Evolutionary conservation across 2,329 filamentous ascomycete species (phyloP), one percentile per base, ranked within the genome.

Genomic region (Scytalidium sp.): DNA sequence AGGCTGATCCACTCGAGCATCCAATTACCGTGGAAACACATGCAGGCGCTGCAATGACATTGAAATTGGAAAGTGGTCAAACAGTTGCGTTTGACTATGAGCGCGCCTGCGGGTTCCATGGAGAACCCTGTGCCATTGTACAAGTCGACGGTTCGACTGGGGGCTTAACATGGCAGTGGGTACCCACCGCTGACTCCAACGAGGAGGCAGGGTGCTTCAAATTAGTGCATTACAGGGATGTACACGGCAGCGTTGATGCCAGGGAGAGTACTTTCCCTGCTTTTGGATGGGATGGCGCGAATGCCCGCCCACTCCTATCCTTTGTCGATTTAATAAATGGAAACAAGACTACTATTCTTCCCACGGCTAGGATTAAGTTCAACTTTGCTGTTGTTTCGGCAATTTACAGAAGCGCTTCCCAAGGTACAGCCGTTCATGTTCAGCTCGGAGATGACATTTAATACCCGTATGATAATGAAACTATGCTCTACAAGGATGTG

Each of bases 371-470:
- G 25, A 29, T 29, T 13, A 13, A 29, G 25, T 29, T 29, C 25
- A 29, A 29, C 25, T 29, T 29, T 29, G 25, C 25, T 8, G 13
- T 29, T 29, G 8, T 29, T 29, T 7, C 25, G 13, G 25, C 25
- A 8, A 29, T 29, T 8, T 29, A 29, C 13, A 29, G 13, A 13
- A 29, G 25, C 13, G 25, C 25, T 13, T 29, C 25, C 13, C 8
- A 29, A 29, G 8, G 13, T 29, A 13, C 13, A 29, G 25, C 25
- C 13, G 25, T 29, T 29, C 25, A 13, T 7, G 25, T 29, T 29
- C 8, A 61, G 50, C 52, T 61, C 13, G 41, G 43, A 48, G 56
- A 60, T 44, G 52, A 60, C 23, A 56, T 60, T 45, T 6, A 29
- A 29, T 29, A 29, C n/a, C n/a, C n/a, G n/a, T n/a, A n/a, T n/a